Evolutionary conservation across 441 rosid species (phyloP).

Genomic region (Syzygium malaccense): DNA sequence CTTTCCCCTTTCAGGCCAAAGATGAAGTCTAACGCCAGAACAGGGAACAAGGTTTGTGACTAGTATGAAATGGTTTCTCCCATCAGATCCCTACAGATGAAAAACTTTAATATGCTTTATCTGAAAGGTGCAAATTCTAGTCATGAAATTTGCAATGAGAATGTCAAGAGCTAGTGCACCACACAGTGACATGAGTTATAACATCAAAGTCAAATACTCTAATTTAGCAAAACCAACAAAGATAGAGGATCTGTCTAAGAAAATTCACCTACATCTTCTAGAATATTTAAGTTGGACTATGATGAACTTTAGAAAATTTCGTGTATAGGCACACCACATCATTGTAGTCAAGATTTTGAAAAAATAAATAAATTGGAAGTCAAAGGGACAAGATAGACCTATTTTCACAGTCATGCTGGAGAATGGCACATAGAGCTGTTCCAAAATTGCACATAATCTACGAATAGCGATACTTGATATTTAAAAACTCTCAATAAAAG

Average conservation of each 20-base stretch:
- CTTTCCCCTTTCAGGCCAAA: slow-evolving; percentile 82
- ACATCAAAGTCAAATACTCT: not conserved
- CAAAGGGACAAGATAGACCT: not conserved
- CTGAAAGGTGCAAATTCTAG: slow-evolving; percentile 1
- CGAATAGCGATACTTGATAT: not conserved
- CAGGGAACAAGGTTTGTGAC: slow-evolving; percentile 96
- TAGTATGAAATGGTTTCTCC: slow-evolving; percentile 76
- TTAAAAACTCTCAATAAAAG: not conserved
- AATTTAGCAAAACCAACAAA: not conserved
- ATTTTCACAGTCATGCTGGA: not conserved
- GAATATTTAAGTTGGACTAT: not conserved
- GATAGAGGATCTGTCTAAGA: not conserved
- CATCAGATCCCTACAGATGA: slow-evolving; percentile 61
- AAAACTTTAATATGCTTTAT: slow-evolving; percentile 19
- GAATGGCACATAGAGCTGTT: not conserved
- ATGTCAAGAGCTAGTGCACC: not conserved
- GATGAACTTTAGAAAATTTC: not conserved
- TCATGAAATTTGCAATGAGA: not conserved
- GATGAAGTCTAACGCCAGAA: slow-evolving; percentile 85
- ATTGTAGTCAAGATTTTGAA: not conserved
- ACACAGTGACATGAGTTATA: not conserved
- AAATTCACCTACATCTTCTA: not conserved
- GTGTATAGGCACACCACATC: not conserved
- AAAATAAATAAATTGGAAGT: not conserved
- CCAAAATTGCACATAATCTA: not conserved